Percentiles rank a stretch among this genome's conserved stretches.
These are phyloP conservation scores for Tylopilus sp. DNA, from an alignment of 768 basidiomycete species.

Conservation along the genomic window DNA sequence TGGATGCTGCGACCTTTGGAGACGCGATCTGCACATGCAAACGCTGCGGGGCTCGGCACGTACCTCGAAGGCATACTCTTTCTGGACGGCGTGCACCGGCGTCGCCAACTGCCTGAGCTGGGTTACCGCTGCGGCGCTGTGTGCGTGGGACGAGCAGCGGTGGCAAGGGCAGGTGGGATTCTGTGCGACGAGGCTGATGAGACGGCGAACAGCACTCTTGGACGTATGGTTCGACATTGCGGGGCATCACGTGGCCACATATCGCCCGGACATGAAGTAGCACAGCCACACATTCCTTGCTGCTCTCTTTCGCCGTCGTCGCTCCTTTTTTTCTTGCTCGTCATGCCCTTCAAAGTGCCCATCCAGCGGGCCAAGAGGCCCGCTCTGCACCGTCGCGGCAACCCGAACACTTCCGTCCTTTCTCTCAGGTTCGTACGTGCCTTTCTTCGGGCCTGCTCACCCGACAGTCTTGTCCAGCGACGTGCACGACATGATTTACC, in stretches of 20 bases:
- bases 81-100: constrained; percentile 67
- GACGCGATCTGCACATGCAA: neutral
- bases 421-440: constrained; percentile 25
- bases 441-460: constrained; percentile 22
- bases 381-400: constrained; percentile 36
- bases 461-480: constrained; percentile 44
- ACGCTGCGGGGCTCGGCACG: constrained; percentile 1
- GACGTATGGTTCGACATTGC: constrained; percentile 50
- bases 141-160: constrained; percentile 48
- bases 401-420: constrained; percentile 21
- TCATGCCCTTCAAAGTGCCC: constrained; percentile 45
- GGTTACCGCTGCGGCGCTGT: constrained; percentile 40
- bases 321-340: constrained; percentile 1
- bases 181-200: constrained; percentile 68
- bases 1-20: constrained; percentile 75
- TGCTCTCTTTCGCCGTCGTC: neutral
- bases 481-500: constrained; percentile 74
- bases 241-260: constrained; percentile 7
- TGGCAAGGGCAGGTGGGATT: constrained; percentile 80
- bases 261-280: neutral
- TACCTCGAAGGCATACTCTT: constrained; percentile 92
- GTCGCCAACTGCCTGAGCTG: constrained; percentile 75
- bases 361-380: constrained; percentile 44
- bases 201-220: constrained; percentile 62
- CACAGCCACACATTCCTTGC: constrained; percentile 15